Conservation (phyloP, 768 basidiomycete genomes). For the Leccinum sublutescens region DNA sequence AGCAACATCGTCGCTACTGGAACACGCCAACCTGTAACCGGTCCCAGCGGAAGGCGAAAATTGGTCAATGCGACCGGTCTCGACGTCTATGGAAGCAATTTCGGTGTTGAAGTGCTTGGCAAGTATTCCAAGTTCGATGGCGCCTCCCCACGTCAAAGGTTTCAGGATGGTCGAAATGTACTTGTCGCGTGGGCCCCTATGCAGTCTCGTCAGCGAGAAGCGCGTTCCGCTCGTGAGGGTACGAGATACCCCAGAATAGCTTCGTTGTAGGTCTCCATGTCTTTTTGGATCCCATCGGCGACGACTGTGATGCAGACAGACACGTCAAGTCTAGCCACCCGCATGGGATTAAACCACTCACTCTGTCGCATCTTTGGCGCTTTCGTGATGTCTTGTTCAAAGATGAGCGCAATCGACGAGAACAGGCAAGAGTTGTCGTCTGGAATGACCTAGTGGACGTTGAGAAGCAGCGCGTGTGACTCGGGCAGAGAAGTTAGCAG, state of each 20-base stretch:
- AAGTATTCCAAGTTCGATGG: slow-evolving; percentile 88
- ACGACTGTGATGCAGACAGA: slow-evolving; percentile 54
- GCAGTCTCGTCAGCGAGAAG: not conserved
- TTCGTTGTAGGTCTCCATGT: slow-evolving; percentile 75
- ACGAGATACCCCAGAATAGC: slow-evolving; percentile 78
- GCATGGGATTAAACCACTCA: slow-evolving; percentile 33
- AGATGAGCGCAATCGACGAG: slow-evolving; percentile 79
- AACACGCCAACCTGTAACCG: slow-evolving; percentile 28
- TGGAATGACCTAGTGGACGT: slow-evolving; percentile 65
- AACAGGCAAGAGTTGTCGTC: slow-evolving; percentile 98
- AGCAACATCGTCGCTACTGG: not conserved
- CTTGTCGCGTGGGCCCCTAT: slow-evolving; percentile 53
- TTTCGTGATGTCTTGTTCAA: slow-evolving; percentile 77
- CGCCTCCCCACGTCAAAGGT: slow-evolving; percentile 89
- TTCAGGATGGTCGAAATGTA: slow-evolving; percentile 84
- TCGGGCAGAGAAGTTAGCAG: not conserved
- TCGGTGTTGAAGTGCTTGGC: slow-evolving; percentile 80
- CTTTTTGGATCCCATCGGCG: slow-evolving; percentile 71
- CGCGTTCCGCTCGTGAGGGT: not conserved
- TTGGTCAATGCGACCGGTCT: slow-evolving; percentile 84
- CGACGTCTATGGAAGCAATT: slow-evolving; percentile 88
- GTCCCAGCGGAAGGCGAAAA: slow-evolving; percentile 49
- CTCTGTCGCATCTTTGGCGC: slow-evolving; percentile 72
- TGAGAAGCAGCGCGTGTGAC: slow-evolving; percentile 8
- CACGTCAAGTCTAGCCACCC: slow-evolving; percentile 5